phyloP scores from a whole-genome alignment of 2,329 filamentous ascomycete species.

The Lachnellula subtilissima region DNA sequence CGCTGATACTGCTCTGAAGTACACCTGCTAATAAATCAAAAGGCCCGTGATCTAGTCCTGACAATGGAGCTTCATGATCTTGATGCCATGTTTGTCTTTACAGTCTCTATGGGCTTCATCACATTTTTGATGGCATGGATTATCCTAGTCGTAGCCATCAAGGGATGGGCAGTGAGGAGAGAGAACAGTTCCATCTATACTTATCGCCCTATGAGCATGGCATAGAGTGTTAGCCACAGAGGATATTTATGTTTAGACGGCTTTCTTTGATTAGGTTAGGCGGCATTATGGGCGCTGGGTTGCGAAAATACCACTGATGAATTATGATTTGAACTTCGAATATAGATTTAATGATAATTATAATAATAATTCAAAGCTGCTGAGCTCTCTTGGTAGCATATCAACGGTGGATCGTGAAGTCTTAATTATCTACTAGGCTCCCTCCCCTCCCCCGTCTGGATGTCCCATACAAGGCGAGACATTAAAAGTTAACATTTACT shows the following conservation, averaged over 20 bases:
- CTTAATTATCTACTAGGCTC: too few relatives aligned
- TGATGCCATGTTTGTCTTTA: slow-evolving; percentile 92
- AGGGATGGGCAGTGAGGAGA: slow-evolving; percentile 71
- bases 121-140: slow-evolving; percentile 83
- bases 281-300: not conserved
- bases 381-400: too few relatives aligned
- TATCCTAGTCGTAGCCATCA: slow-evolving; percentile 71
- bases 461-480: too few relatives aligned
- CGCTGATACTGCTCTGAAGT: not conserved
- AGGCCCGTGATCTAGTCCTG: slow-evolving; percentile 70
- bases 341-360: not conserved
- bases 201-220: not conserved
- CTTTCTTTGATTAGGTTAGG: not conserved
- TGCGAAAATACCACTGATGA: not conserved
- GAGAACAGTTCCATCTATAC: slow-evolving; percentile 23
- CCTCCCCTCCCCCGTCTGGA: too few relatives aligned
- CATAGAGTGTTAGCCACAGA: not conserved
- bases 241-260: not conserved
- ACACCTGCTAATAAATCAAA: slow-evolving; percentile 20
- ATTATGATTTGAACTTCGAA: not conserved
- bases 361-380: not conserved
- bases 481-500: too few relatives aligned
- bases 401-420: too few relatives aligned
- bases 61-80: slow-evolving; percentile 73
- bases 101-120: slow-evolving; percentile 77